These are phyloP conservation scores for Lactifluus echinatus DNA, from an alignment of 768 basidiomycete species.

Conservation along the genomic window DNA sequence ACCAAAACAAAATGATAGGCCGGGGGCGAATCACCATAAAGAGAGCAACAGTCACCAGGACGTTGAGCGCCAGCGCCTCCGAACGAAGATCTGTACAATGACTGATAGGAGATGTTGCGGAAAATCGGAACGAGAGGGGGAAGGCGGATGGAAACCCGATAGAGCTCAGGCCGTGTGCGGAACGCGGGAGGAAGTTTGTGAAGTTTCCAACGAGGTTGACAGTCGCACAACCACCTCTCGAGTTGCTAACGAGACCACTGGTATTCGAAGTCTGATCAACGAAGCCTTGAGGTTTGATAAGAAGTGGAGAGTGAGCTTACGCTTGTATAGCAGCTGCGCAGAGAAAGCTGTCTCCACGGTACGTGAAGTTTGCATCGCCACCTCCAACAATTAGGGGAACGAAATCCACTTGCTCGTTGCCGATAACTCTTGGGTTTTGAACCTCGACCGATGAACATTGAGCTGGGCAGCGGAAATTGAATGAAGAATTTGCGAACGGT, in stretches of 20 bases:
- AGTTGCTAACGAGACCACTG: constrained; percentile 58
- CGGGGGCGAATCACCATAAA: constrained; percentile 68
- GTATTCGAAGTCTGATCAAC: not conserved
- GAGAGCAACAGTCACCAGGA: constrained; percentile 54
- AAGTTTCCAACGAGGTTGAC: constrained; percentile 64
- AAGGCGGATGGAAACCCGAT: constrained; percentile 69
- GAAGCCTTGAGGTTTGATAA: not conserved
- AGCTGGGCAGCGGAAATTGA: constrained; percentile 78
- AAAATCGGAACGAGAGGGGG: constrained; percentile 60
- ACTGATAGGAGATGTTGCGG: constrained; percentile 37
- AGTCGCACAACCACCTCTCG: constrained; percentile 69
- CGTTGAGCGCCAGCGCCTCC: constrained; percentile 63
- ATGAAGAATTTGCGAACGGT: constrained; percentile 51
- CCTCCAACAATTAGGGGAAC: constrained; percentile 81
- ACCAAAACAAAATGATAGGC: constrained; percentile 63
- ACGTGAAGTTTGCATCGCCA: constrained; percentile 60
- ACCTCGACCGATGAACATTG: constrained; percentile 55
- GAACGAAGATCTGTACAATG: constrained; percentile 67
- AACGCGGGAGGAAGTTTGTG: constrained; percentile 53
- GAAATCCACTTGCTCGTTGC: constrained; percentile 53
- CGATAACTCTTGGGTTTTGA: constrained; percentile 67
- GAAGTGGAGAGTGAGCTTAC: constrained; percentile 33
- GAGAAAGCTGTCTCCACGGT: constrained; percentile 78
- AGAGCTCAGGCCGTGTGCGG: constrained; percentile 55
- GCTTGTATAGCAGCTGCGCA: constrained; percentile 79